Evolutionary conservation across 75 land plant genomes (phyloP), one percentile per base, ranked within the genome.

Genomic region (Cupressus sempervirens): DNA sequence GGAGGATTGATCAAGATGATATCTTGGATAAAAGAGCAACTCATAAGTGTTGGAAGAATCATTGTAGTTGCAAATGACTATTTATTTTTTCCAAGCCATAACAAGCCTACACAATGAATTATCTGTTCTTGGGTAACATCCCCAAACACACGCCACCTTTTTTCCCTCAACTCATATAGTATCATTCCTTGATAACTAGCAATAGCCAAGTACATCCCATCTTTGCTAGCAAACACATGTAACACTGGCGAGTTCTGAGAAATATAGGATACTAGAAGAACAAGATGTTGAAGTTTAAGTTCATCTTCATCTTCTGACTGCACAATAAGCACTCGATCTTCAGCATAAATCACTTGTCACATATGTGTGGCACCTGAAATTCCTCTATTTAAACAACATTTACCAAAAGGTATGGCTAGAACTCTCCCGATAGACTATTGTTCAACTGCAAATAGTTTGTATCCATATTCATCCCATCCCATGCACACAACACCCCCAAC

Each of bases 121-220:
- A 87, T 89, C 84, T 98, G 98, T 80, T 98, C 99, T 89, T 98
- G 99, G 56, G 97, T 89, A 43, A 98, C 87, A 93, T 98, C 99
- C 38, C 99, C 99, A 94, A 98, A 98, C 20, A 96, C 90, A 79
- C 99, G 93, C 98, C 98, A 98, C 65, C 87, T 95, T 84, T 93
- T 98, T 70, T 79, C 52, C 1, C 91, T 91, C 62, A 96, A 80
- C 85, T 98, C 99, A 90, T 98, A 96, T 40, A 98, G 85, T 62
- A 98, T 95, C 43, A 98, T 82, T 26, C 99, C 99, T 88, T 92
- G 99, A 11, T 84, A 88, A 65, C 99, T 98, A 82, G 98, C 95
- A 87, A 98, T 93, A 74, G 99, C 99, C 80, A 98, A 91, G 89
- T 91, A 95, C 88, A 91, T 94, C 34, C 99, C 99, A 92, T 98